Evolutionary conservation across 805 yeast genomes (phyloP), one percentile per base, ranked within the genome.

Genomic region (Candida glaebosa): DNA sequence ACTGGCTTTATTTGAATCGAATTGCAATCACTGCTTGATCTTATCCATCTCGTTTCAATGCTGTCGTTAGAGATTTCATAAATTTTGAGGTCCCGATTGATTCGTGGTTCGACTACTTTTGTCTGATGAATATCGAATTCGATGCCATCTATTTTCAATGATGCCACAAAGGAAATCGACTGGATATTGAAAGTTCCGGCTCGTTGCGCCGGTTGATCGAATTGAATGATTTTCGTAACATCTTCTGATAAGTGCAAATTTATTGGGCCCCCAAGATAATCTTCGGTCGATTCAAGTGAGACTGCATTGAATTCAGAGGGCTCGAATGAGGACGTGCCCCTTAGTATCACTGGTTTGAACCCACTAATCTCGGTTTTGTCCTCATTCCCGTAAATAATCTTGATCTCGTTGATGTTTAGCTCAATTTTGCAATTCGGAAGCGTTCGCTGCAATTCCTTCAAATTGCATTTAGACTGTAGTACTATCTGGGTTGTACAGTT

Each of bases 111-210:
- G 5, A 28, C 14, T 6, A 16, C 14, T 14, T 28, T 9, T 10
- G 16, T 28, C 14, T 28, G 31, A 14, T 28, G 31, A 28, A 28
- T 28, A 28, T 28, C 31, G 14, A 28, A 28, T 28, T 20, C 18
- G 3, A 38, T 24, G 2, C 25, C 20, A 7, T 15, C 20, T 2
- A 61, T 10, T 1, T 26, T 33, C 4, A 58, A n/a, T 1, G 16
- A 43, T 4, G 48, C 40, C 1, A 45, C 42, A 12, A 58, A 15
- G 18, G 43, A 44, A 7, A 63, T 33, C 2, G 44, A 39, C 14
- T 49, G 45, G 3, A 65, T 47, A 34, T 43, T 48, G 37, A 50
- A 51, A 32, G 33, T 37, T 2, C 71, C 70, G 2, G 65, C 41
- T 18, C 42, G 50, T 15, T 48, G 44, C 2, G 52, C 54, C 4